Evolutionary conservation across 176 grass and related monocot species (phyloP).

Genomic region (Areca catechu): DNA sequence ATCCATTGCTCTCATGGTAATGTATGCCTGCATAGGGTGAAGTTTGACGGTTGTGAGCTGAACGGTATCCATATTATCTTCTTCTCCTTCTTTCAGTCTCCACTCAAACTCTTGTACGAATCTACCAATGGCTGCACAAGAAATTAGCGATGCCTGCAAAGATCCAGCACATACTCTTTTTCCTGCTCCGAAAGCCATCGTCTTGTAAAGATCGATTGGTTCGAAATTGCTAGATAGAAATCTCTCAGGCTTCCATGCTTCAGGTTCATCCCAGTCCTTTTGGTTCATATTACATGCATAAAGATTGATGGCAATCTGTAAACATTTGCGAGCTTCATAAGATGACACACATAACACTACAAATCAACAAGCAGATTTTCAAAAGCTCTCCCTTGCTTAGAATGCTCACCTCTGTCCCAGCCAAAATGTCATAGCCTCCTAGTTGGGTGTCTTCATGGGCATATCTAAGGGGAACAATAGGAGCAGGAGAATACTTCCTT

Average conservation of each 20-base stretch:
- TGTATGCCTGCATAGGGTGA: slow-evolving; percentile 37
- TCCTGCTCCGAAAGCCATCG: slow-evolving; percentile 77
- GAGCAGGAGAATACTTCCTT: slow-evolving; percentile 46
- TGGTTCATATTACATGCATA: slow-evolving; percentile 89
- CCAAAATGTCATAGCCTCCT: slow-evolving; percentile 47
- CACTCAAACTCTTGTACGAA: slow-evolving; percentile 70
- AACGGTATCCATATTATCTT: slow-evolving; percentile 53
- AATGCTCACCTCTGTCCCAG: slow-evolving; percentile 45
- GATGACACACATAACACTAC: too few species aligned
- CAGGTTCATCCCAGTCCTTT: slow-evolving; percentile 42
- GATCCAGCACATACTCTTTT: slow-evolving; percentile 56
- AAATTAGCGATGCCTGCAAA: slow-evolving; percentile 46
- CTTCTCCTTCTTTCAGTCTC: slow-evolving; percentile 67
- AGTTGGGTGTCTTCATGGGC: slow-evolving; percentile 59
- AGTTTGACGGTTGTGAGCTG: slow-evolving; percentile 60
- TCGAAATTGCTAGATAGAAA: slow-evolving; percentile 44
- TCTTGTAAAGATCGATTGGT: slow-evolving; percentile 44
- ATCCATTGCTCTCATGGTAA: slow-evolving; percentile 33
- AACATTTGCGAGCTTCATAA: not conserved
- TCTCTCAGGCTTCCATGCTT: slow-evolving; percentile 79
- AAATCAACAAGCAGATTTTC: not conserved
- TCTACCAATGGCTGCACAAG: slow-evolving; percentile 42
- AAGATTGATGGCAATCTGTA: slow-evolving; percentile 65
- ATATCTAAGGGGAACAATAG: slow-evolving; percentile 56
- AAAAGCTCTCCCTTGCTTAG: not conserved